Base-by-base conservation (phyloP, 2,329 filamentous ascomycete genomes). In the Curvularia sp. region DNA sequence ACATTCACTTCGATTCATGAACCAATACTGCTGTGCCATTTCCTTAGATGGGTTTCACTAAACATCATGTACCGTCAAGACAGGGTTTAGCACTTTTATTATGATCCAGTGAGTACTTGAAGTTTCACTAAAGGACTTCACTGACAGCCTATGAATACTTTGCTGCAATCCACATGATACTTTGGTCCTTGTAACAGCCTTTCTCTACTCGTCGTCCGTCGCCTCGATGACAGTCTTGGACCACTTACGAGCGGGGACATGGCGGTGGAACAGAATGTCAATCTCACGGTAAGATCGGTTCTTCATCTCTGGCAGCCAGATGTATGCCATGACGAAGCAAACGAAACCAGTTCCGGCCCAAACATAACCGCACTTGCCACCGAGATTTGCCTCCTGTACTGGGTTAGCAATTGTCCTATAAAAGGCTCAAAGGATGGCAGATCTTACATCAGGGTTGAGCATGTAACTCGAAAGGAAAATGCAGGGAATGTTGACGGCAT, bases 401-500 rank as follows among this genome's bases (percentile, higher is more conserved):
- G 75, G 85, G 88, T 63, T 85, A 87, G 70, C 82, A 83, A 26
- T 4, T 20, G 24, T 50, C 39, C 20, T 3, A 41, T 1, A 12
- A 7, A 79, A 82, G 84, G 73, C 82, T 84, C 0, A 43, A 80
- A 82, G 20, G 84, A 75, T 73, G 84, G 74, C 68, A 76, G 7
- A 22, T 41, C 69, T 68, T 70, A 68, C 67, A 41, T 63, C 77
- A 1, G 81, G 74, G 81, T 88, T 88, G 62, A 88, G 85, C 84
- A 88, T 86, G 68, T 83, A 86, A 62, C 80, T 84, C 7, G 80
- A 73, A 9, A 87, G 81, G 82, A 86, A 89, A 70, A 89, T 89
- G 68, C 85, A 88, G 66, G 87, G 86, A 72, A 89, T 89, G 58
- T 89, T 83, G 61, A 87, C 78, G 5, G 87, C 66, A 76, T 89